A percentile compares a stretch with the other conserved stretches of the same genome.
Conservation (phyloP, 768 basidiomycete genomes). For the Lentinula aciculospora region DNA sequence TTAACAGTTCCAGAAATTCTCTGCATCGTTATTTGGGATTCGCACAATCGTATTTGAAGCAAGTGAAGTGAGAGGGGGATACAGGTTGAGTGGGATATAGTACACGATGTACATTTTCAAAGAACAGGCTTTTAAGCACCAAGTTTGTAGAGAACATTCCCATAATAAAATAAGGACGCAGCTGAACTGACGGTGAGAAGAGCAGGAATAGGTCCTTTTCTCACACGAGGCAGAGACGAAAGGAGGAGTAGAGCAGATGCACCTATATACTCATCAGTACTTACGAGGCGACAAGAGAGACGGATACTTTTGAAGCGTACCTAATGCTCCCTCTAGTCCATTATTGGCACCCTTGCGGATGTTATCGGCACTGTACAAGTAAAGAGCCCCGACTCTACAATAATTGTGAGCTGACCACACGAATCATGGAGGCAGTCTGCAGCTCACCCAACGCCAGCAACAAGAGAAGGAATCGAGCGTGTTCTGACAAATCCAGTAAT, state of each 20-base stretch:
- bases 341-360: conserved; percentile 69
- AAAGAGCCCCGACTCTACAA: conserved; percentile 73
- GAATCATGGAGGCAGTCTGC: too few relatives aligned
- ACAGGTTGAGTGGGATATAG: background rate
- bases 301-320: conserved; percentile 30
- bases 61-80: background rate
- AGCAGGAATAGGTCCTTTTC: conserved; percentile 71
- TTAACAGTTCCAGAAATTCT: background rate
- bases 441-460: conserved; percentile 70
- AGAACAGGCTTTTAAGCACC: conserved; percentile 2
- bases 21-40: background rate
- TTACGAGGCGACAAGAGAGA: background rate
- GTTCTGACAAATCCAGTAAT: conserved; percentile 66
- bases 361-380: conserved; percentile 72
- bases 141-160: conserved; percentile 21
- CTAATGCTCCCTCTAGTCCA: conserved; percentile 76
- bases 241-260: conserved; percentile 71
- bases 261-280: conserved; percentile 30
- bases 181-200: conserved; percentile 59
- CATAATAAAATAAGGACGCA: conserved; percentile 62
- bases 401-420: too few relatives aligned
- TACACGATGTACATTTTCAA: background rate
- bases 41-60: background rate
- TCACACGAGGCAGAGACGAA: conserved; percentile 66
- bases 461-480: conserved; percentile 74